Conservation (phyloP, 345 rosid species). For the Camelina neglecta region DNA sequence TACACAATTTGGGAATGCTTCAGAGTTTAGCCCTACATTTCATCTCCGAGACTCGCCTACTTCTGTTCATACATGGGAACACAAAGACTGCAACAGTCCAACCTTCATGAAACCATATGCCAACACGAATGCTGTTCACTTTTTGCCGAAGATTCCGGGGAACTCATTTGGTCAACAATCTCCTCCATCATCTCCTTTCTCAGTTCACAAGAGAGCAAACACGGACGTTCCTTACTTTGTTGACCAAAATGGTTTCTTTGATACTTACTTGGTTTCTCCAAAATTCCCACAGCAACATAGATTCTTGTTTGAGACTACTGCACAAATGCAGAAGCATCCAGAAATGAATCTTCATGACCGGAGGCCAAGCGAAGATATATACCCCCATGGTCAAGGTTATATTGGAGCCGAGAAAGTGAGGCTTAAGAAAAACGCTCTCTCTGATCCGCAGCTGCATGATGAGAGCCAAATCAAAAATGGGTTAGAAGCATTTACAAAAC, state of each 20-base stretch:
- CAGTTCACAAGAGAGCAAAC: constrained; percentile 49
- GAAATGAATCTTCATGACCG: constrained; percentile 50
- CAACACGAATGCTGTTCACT: constrained; percentile 47
- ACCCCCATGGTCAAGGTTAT: constrained; percentile 45
- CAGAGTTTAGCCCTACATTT: constrained; percentile 54
- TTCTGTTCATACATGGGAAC: constrained; percentile 51
- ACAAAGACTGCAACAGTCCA: constrained; percentile 52
- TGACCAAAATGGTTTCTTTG: constrained; percentile 46
- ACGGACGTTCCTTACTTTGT: constrained; percentile 46
- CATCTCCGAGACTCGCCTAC: constrained; percentile 55
- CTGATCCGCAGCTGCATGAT: constrained; percentile 61
- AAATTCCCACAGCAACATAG: constrained; percentile 47
- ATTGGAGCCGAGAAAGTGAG: constrained; percentile 37
- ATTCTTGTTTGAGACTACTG: constrained; percentile 48
- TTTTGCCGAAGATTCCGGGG: constrained; percentile 40
- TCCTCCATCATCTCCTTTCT: constrained; percentile 55
- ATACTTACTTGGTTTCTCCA: constrained; percentile 45
- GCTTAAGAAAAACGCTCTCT: constrained; percentile 58
- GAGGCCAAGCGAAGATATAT: constrained; percentile 52
- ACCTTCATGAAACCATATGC: constrained; percentile 45
- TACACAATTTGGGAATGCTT: constrained; percentile 54
- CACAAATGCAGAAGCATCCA: constrained; percentile 40
- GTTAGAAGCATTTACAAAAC: constrained; percentile 44
- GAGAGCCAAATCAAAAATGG: constrained; percentile 47
- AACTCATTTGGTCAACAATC: constrained; percentile 50